These are phyloP conservation scores for Vitis riparia DNA, from an alignment of 164 flowering plant genomes.

Conservation along the genomic window DNA sequence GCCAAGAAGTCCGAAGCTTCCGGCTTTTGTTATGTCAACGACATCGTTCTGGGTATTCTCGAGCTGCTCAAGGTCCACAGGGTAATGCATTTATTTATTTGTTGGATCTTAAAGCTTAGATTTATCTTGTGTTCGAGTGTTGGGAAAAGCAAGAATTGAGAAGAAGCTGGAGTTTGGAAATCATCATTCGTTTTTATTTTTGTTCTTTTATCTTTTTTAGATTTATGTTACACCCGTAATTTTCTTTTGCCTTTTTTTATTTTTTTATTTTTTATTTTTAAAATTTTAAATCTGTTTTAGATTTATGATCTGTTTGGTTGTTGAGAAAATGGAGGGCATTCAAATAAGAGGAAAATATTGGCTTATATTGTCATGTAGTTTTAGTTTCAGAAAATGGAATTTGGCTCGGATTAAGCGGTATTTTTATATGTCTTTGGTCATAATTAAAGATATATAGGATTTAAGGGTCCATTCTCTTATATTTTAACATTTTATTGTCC, in stretches of 20 bases:
- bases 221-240: not conserved
- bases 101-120: not conserved
- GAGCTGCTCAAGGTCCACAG: conserved; percentile 45
- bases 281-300: not conserved
- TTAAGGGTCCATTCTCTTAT: too few relatives aligned
- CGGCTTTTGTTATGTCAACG: conserved; percentile 54
- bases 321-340: too few relatives aligned
- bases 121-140: not conserved
- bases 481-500: too few relatives aligned
- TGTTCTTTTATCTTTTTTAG: not conserved
- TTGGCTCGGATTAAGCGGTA: too few relatives aligned
- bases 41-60: conserved; percentile 47
- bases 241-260: not conserved
- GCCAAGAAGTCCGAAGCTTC: conserved; percentile 54
- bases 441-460: too few relatives aligned
- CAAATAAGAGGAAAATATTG: too few relatives aligned
- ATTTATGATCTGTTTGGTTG: too few relatives aligned
- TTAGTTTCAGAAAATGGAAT: too few relatives aligned
- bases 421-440: too few relatives aligned
- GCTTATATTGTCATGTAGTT: too few relatives aligned
- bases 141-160: too few relatives aligned
- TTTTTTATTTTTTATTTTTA: not conserved
- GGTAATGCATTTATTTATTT: conserved; percentile 18
- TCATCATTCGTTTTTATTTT: not conserved
- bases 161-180: not conserved